Percentiles rank a stretch among this genome's conserved stretches.
These are phyloP conservation scores for Diaporthe ilicicola DNA, from an alignment of 2,329 filamentous ascomycete species.

Conservation along the genomic window DNA sequence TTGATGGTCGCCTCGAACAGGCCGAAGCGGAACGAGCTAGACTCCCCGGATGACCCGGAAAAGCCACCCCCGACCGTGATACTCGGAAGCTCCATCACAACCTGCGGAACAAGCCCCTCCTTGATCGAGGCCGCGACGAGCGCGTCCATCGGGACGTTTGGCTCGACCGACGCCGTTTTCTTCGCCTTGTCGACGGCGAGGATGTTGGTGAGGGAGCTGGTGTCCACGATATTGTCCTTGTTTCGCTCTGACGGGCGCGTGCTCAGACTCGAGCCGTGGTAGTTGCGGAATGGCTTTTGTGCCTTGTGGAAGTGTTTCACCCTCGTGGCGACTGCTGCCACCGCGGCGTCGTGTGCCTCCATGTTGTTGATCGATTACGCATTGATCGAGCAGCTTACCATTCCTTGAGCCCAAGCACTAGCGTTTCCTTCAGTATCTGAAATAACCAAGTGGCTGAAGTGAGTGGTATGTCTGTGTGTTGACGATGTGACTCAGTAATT, in stretches of 20 bases:
- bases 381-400: background rate
- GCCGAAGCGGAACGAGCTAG: conserved; percentile 71
- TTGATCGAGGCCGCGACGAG: conserved; percentile 65
- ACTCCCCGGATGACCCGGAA: conserved; percentile 72
- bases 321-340: conserved; percentile 52
- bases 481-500: background rate
- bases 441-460: too few relatives aligned
- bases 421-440: too few relatives aligned
- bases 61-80: conserved; percentile 76
- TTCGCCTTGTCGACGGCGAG: conserved; percentile 63
- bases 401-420: background rate
- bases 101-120: conserved; percentile 65
- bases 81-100: conserved; percentile 77
- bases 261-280: conserved; percentile 80
- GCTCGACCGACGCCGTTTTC: conserved; percentile 69
- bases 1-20: conserved; percentile 72
- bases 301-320: conserved; percentile 53
- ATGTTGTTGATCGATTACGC: conserved; percentile 34
- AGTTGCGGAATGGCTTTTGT: conserved; percentile 72
- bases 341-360: conserved; percentile 55
- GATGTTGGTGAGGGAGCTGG: conserved; percentile 69
- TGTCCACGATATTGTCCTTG: conserved; percentile 69
- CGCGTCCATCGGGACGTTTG: conserved; percentile 74
- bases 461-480: background rate
- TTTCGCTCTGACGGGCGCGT: conserved; percentile 66